A percentile compares a stretch with the other conserved stretches of the same genome.
Conservation (phyloP, 2,329 filamentous ascomycete genomes). For the Aspergillus sojae region DNA sequence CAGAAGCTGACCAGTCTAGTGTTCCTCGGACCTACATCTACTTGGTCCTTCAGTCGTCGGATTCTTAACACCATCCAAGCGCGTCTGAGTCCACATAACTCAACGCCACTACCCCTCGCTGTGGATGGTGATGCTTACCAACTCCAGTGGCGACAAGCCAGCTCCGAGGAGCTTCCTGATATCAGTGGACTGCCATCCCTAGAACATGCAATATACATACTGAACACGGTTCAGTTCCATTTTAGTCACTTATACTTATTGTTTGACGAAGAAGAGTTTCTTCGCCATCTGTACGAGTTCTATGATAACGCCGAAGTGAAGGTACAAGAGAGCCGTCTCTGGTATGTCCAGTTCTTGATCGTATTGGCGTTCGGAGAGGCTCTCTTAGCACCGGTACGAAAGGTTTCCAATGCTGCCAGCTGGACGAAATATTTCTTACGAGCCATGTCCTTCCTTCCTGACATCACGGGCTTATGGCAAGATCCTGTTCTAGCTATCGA, state of each 20-base stretch:
- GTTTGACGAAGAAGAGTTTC: constrained; percentile 55
- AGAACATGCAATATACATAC: constrained; percentile 55
- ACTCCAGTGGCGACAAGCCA: constrained; percentile 50
- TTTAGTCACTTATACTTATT: constrained; percentile 57
- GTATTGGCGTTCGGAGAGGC: constrained; percentile 57
- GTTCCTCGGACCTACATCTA: constrained; percentile 57
- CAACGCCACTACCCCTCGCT: constrained; percentile 42
- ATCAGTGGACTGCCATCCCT: constrained; percentile 49
- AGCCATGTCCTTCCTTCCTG: constrained; percentile 46
- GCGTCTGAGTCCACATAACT: constrained; percentile 44
- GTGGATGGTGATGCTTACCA: constrained; percentile 55
- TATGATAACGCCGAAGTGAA: constrained; percentile 37
- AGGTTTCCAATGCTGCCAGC: constrained; percentile 43
- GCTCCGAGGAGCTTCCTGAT: constrained; percentile 33
- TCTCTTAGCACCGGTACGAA: constrained; percentile 45
- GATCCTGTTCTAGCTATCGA: constrained; percentile 50
- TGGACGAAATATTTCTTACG: constrained; percentile 47
- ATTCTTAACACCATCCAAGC: constrained; percentile 53
- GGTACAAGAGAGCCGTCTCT: constrained; percentile 38
- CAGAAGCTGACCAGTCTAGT: constrained; percentile 33
- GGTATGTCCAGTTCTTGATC: constrained; percentile 55
- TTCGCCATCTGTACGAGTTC: constrained; percentile 44
- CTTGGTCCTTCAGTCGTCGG: constrained; percentile 57
- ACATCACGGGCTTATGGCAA: constrained; percentile 41
- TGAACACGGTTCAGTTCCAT: constrained; percentile 60